Evolutionary conservation across 805 yeast genomes (phyloP).

Genomic region (Yarrowia hollandica): DNA sequence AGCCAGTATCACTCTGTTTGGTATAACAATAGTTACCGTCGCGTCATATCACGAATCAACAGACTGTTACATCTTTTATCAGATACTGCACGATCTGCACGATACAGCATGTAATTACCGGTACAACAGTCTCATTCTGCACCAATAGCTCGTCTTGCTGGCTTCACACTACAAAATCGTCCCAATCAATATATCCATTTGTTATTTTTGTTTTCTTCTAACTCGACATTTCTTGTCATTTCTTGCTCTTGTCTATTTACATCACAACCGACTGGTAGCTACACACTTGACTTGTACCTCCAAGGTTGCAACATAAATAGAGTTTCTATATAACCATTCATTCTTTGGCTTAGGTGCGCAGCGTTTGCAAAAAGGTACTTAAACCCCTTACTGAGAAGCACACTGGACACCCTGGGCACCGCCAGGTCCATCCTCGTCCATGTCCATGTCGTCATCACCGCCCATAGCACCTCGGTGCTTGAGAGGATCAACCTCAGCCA

Average conservation of each 20-base stretch:
- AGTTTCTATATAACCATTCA: constrained; percentile 27
- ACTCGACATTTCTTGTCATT: not conserved
- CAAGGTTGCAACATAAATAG: constrained; percentile 29
- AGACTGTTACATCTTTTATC: too few relatives aligned
- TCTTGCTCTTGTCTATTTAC: not conserved
- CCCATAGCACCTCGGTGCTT: constrained; percentile 48
- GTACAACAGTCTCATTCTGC: too few relatives aligned
- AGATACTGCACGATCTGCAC: too few relatives aligned
- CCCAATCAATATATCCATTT: too few relatives aligned
- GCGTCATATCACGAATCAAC: too few relatives aligned
- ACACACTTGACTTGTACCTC: not conserved
- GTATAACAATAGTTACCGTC: too few relatives aligned
- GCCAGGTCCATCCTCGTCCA: constrained; percentile 54
- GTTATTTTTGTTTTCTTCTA: not conserved
- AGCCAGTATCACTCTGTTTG: too few relatives aligned
- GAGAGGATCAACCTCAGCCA: constrained; percentile 66
- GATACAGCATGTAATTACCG: too few relatives aligned
- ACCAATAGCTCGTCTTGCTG: too few relatives aligned
- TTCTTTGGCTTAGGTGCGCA: too few relatives aligned
- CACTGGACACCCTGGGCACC: constrained; percentile 83
- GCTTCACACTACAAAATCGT: too few relatives aligned
- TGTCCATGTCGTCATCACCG: constrained; percentile 59
- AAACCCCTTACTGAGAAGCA: constrained; percentile 73
- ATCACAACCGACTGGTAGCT: not conserved
- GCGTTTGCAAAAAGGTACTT: too few relatives aligned